Conservation (phyloP, 2,329 filamentous ascomycete genomes). For the Colletotrichum sp. region DNA sequence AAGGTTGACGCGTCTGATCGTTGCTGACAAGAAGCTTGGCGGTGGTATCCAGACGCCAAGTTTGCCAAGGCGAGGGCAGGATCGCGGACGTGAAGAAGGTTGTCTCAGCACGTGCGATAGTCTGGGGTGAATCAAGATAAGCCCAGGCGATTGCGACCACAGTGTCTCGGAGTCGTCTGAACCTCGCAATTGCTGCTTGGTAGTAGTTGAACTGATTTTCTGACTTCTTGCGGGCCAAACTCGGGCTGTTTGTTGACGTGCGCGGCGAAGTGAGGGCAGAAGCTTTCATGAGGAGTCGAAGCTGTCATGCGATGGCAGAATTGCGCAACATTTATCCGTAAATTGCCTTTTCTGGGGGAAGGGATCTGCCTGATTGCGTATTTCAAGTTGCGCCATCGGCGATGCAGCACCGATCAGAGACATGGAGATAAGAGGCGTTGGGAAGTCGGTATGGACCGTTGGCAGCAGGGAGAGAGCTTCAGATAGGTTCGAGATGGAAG, state of each 20-base stretch:
- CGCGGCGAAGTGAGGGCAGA: background rate
- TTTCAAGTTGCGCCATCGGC: background rate
- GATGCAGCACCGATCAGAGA: slow-evolving; percentile 1
- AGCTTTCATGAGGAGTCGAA: background rate
- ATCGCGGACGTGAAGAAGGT: slow-evolving; percentile 20
- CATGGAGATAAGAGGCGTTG: background rate
- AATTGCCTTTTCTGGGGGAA: background rate
- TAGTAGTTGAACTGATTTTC: background rate
- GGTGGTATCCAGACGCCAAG: slow-evolving; percentile 9
- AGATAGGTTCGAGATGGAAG: background rate
- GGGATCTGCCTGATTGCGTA: background rate
- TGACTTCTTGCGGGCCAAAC: background rate
- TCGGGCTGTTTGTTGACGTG: background rate
- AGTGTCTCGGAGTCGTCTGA: slow-evolving; percentile 2
- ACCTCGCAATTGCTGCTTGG: background rate
- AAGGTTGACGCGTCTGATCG: slow-evolving; percentile 19
- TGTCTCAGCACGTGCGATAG: slow-evolving; percentile 19
- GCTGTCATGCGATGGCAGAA: background rate
- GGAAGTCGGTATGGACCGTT: background rate
- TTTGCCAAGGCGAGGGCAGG: slow-evolving; percentile 9
- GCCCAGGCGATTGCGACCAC: background rate
- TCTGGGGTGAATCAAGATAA: slow-evolving; percentile 16
- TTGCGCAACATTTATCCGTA: background rate
- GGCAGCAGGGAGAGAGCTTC: background rate
- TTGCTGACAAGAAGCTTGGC: slow-evolving; percentile 22